These are phyloP conservation scores for Penicillium salamii DNA, from an alignment of 495 filamentous ascomycete species.

Conservation along the genomic window DNA sequence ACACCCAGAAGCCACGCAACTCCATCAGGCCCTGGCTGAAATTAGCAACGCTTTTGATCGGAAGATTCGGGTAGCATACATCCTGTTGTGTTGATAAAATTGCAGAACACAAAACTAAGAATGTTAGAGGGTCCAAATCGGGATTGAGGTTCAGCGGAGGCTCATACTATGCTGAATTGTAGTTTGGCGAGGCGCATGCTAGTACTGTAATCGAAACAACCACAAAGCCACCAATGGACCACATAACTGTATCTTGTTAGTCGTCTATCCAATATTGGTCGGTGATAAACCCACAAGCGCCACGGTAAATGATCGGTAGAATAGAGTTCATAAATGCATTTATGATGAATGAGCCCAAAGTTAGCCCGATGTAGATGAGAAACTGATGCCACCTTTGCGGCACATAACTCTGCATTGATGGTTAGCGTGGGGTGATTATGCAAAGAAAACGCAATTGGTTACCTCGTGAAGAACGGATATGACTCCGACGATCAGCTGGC, in stretches of 20 bases:
- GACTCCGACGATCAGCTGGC: conserved; percentile 54
- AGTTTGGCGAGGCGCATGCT: conserved; percentile 57
- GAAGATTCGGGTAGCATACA: conserved; percentile 22
- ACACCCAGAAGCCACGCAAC: conserved; percentile 58
- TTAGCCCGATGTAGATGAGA: conserved; percentile 64
- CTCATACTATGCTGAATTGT: conserved; percentile 55
- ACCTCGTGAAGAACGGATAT: conserved; percentile 53
- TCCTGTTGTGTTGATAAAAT: conserved; percentile 56
- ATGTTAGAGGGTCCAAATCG: conserved; percentile 22
- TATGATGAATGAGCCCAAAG: conserved; percentile 56
- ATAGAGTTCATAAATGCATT: conserved; percentile 63
- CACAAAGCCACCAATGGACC: conserved; percentile 62
- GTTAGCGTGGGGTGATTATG: neutral
- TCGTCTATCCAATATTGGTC: neutral
- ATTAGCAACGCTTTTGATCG: conserved; percentile 11
- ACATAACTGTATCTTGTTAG: conserved; percentile 43
- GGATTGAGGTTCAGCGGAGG: conserved; percentile 28
- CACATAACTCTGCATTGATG: conserved; percentile 37
- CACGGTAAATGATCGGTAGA: conserved; percentile 62
- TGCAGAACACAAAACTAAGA: conserved; percentile 52
- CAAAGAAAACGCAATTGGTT: neutral
- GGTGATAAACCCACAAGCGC: conserved; percentile 26
- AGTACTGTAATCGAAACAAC: conserved; percentile 65
- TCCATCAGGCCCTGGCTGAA: conserved; percentile 49
- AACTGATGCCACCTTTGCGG: conserved; percentile 66